A percentile compares a stretch with the other conserved stretches of the same genome.
Evolutionary conservation across 176 grass and related monocot species (phyloP).

Genomic region (Carex cristatella): DNA sequence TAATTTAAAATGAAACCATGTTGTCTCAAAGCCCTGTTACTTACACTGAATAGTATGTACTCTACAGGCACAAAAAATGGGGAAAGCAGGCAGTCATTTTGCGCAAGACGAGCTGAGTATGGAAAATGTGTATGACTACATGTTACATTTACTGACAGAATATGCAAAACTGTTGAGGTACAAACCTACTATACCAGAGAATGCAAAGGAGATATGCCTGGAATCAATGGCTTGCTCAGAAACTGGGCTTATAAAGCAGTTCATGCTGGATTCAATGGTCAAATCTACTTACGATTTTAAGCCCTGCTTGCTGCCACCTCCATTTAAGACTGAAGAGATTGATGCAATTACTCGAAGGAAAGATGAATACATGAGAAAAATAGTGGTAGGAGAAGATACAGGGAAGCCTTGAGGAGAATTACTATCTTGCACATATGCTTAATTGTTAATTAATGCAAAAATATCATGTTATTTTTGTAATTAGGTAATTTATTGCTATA

Average conservation of each 20-base stretch:
- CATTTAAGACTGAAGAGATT: constrained; percentile 35
- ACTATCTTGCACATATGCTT: neutral
- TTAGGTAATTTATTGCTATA: neutral
- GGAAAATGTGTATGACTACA: constrained; percentile 93
- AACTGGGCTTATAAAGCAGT: neutral
- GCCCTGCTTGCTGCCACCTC: constrained; percentile 50
- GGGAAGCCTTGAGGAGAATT: neutral
- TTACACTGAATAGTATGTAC: neutral
- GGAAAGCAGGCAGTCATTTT: constrained; percentile 39
- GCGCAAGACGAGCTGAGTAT: constrained; percentile 49
- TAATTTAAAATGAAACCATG: neutral
- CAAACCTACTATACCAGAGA: constrained; percentile 64
- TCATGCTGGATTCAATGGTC: constrained; percentile 78
- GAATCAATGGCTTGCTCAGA: constrained; percentile 61
- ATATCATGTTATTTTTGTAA: neutral
- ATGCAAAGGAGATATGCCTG: constrained; percentile 54
- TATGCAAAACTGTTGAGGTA: constrained; percentile 69
- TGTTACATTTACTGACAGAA: constrained; percentile 66
- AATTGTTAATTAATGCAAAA: neutral
- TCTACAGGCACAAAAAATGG: constrained; percentile 40
- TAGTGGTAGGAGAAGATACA: neutral
- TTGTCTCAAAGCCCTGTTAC: neutral
- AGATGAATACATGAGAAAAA: neutral
- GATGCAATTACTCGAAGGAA: neutral
- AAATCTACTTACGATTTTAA: constrained; percentile 31